Evolutionary conservation across 345 rosid genomes (phyloP), one percentile per base, ranked within the genome.

Genomic region (Camelina neglecta): DNA sequence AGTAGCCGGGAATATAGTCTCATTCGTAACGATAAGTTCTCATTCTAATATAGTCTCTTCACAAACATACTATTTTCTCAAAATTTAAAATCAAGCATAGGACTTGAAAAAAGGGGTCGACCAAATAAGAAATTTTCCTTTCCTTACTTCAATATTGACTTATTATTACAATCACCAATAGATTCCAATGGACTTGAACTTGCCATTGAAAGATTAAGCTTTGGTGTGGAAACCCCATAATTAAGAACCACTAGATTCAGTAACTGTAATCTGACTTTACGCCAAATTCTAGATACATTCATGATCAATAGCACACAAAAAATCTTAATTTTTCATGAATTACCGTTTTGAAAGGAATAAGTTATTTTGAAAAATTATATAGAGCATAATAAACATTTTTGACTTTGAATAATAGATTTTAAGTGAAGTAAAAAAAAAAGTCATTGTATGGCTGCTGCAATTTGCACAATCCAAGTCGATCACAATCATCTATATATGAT

Each of bases 401-500:
- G 53, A 48, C 2, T 16, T 48, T 21, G 23, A 21, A 21, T 21
- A 21, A 21, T 21, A 21, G 23, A 21, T 21, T 21, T 21, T 21
- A 21, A 21, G 23, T 21, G 23, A 21, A 21, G 23, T 21, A 21
- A 21, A 21, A 21, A 21, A 21, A 21, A 21, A 21, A 21, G 23
- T 21, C 23, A 21, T 21, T 21, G 23, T 21, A 21, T 51, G 33
- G 54, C 60, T 62, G 69, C 23, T 51, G 51, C 69, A 16, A 7
- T 51, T 29, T 39, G 62, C 23, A 21, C 23, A 51, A 72, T 51
- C 29, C 62, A 72, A 51, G 53, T 62, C 42, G 69, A 53, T 62
- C 24, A 72, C 61, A 51, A 50, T 50, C 61, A 60, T 61, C 18
- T 24, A 24, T 51, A 1, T 21, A 21, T 21, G 61, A 39, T 62